Conservation (phyloP, 2,329 filamentous ascomycete species). For the Neocatenulostroma microsporum region DNA sequence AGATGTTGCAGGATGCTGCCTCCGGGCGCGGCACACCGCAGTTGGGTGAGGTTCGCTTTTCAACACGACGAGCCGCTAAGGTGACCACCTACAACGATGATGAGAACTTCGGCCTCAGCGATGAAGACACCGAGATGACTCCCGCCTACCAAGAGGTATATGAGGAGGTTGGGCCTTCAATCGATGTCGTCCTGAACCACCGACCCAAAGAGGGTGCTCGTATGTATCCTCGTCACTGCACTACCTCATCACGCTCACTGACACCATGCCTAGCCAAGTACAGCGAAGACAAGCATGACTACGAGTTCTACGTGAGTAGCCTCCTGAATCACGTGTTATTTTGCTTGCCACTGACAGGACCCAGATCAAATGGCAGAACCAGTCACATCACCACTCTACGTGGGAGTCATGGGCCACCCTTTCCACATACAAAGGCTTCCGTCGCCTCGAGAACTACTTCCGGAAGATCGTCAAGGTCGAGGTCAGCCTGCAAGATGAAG, state of each 20-base stretch:
- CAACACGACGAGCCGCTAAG: slow-evolving; percentile 74
- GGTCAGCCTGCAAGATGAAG: slow-evolving; percentile 65
- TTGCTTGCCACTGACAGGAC: slow-evolving; percentile 15
- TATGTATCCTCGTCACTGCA: slow-evolving; percentile 15
- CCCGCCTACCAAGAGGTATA: slow-evolving; percentile 66
- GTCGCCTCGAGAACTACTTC: slow-evolving; percentile 92
- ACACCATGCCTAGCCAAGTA: too few relatives aligned
- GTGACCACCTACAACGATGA: slow-evolving; percentile 63
- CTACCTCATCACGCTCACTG: not conserved
- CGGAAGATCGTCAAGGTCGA: slow-evolving; percentile 74
- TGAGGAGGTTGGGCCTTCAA: slow-evolving; percentile 72
- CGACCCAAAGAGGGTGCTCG: slow-evolving; percentile 59
- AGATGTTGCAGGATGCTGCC: slow-evolving; percentile 55
- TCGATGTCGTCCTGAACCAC: slow-evolving; percentile 87
- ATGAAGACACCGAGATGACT: slow-evolving; percentile 54
- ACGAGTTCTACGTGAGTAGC: slow-evolving; percentile 60
- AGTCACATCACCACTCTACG: slow-evolving; percentile 89
- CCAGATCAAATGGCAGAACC: slow-evolving; percentile 93
- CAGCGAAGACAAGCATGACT: slow-evolving; percentile 57
- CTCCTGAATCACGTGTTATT: slow-evolving; percentile 1
- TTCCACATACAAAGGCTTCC: slow-evolving; percentile 69
- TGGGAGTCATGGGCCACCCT: slow-evolving; percentile 80
- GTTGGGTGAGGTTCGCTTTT: slow-evolving; percentile 81
- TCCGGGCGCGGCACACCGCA: slow-evolving; percentile 54
- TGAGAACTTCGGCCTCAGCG: slow-evolving; percentile 50